Percentiles rank a stretch among this genome's conserved stretches.
These are phyloP conservation scores for Hippophae gyantsensis DNA, from an alignment of 306 rosid genomes.

Conservation along the genomic window DNA sequence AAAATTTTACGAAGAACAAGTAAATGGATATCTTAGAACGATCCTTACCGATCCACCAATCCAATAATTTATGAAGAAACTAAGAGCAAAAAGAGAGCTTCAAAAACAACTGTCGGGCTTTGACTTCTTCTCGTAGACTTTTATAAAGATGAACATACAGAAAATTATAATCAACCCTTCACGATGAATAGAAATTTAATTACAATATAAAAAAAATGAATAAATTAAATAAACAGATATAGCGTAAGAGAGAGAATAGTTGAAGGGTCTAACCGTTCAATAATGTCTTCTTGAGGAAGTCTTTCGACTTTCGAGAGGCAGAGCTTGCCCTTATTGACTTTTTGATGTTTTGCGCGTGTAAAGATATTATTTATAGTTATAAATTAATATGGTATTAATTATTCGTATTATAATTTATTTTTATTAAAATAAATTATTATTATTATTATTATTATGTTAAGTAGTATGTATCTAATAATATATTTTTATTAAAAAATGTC, in stretches of 20 bases:
- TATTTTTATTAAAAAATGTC: too few relatives aligned
- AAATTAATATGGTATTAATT: too few relatives aligned
- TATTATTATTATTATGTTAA: too few relatives aligned
- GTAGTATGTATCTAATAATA: too few relatives aligned
- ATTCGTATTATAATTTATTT: too few relatives aligned
- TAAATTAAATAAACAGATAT: neutral
- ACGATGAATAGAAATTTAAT: neutral
- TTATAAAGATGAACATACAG: slow-evolving; percentile 5
- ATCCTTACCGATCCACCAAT: slow-evolving; percentile 38
- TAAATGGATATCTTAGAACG: slow-evolving; percentile 18
- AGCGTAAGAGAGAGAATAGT: neutral
- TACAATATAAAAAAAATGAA: neutral
- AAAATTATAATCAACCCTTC: neutral
- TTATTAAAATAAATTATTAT: too few relatives aligned
- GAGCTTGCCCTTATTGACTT: slow-evolving; percentile 68
- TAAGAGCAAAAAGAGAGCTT: slow-evolving; percentile 19
- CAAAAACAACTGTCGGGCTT: slow-evolving; percentile 23
- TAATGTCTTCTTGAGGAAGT: slow-evolving; percentile 13
- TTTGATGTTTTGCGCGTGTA: slow-evolving; percentile 11
- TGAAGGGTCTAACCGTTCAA: slow-evolving; percentile 10
- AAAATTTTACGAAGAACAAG: slow-evolving; percentile 1
- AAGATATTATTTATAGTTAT: too few relatives aligned
- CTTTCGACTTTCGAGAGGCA: slow-evolving; percentile 32
- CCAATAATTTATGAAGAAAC: slow-evolving; percentile 20
- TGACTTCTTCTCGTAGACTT: neutral